Percentiles rank a stretch among this genome's conserved stretches.
Conservation (phyloP, 768 basidiomycete genomes). For the Lactarius sanguifluus region DNA sequence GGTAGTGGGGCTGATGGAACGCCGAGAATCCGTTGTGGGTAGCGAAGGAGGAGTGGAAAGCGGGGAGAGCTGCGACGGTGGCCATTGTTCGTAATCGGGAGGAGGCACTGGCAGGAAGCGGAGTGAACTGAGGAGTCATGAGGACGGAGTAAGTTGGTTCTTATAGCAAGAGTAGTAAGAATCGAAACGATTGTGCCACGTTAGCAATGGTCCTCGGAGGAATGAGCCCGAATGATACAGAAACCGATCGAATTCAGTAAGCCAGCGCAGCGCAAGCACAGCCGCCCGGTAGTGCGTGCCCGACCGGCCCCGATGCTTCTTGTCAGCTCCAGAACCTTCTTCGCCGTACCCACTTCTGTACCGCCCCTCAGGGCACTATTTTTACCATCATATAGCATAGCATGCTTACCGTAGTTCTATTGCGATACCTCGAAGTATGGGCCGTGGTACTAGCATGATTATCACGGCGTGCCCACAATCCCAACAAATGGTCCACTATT, state of each 20-base stretch:
- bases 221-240: not conserved
- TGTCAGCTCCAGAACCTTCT: slow-evolving; percentile 4
- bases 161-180: slow-evolving; percentile 10
- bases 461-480: not conserved
- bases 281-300: not conserved
- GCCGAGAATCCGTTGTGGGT: not conserved
- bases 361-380: not conserved
- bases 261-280: not conserved
- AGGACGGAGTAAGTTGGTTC: not conserved
- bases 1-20: not conserved
- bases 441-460: not conserved
- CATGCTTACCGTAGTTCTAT: not conserved
- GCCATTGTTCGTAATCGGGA: slow-evolving; percentile 19
- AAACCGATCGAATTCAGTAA: not conserved
- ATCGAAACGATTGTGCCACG: slow-evolving; percentile 1
- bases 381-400: not conserved
- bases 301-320: not conserved
- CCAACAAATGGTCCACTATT: not conserved
- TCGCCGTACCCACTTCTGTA: not conserved
- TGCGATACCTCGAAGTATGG: not conserved
- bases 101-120: not conserved
- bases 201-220: not conserved
- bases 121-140: not conserved
- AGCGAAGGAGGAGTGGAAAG: slow-evolving; percentile 10
- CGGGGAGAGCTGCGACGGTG: slow-evolving; percentile 2